phyloP scores from a whole-genome alignment of 257 asterid species.

The Parsonsia alboflavescens region DNA sequence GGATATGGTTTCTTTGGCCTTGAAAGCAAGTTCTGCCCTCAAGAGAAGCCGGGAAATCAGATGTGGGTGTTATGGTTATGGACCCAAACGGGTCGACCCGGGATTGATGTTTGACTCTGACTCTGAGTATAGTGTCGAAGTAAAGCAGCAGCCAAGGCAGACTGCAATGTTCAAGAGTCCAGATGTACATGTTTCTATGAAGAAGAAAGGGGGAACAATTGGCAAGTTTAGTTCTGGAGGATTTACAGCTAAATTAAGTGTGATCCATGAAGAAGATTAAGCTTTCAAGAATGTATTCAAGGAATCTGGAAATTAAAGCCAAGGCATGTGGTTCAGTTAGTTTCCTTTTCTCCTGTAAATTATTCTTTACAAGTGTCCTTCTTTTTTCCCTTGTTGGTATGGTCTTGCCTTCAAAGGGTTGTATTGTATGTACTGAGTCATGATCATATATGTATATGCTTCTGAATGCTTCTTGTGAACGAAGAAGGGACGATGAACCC shows the following conservation, averaged over 20 bases:
- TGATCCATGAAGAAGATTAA: constrained; percentile 6
- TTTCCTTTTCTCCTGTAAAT: neutral
- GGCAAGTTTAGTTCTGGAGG: neutral
- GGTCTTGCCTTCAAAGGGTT: neutral
- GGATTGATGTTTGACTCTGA: neutral
- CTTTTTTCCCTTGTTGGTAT: neutral
- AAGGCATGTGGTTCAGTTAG: neutral
- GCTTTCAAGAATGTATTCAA: neutral
- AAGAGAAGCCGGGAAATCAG: neutral
- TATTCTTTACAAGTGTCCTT: neutral
- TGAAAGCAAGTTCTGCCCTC: constrained; percentile 29
- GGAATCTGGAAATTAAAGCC: neutral
- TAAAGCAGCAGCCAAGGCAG: neutral
- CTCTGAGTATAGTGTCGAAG: neutral
- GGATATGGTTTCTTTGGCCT: constrained; percentile 36
- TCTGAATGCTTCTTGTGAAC: too few species aligned
- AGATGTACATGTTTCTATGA: neutral
- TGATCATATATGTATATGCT: neutral
- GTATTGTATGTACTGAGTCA: neutral
- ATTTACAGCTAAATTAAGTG: constrained; percentile 4
- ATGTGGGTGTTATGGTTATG: constrained; percentile 4
- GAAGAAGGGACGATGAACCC: too few species aligned
- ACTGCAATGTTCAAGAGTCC: neutral
- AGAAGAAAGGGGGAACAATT: neutral
- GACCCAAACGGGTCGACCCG: neutral